Base-by-base conservation (phyloP, 306 rosid species). In the Betula pendula region DNA sequence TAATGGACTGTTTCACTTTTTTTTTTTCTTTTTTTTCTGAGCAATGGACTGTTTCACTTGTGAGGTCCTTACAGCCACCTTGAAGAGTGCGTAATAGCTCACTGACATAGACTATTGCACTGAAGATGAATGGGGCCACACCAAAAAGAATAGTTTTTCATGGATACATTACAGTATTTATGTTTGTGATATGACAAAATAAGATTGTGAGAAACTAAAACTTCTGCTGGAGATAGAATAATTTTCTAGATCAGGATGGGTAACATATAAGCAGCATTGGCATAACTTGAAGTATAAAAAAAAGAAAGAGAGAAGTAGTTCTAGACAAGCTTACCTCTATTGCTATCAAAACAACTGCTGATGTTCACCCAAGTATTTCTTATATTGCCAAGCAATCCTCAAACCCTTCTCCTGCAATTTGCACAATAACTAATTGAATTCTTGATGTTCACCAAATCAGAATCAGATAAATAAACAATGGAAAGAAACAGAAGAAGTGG, bases 351-450 rank as follows among this genome's bases (percentile, higher is more conserved):
- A 71, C 77, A n/a, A 82, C 81, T 73, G 87, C 72, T 87, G 92
- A 77, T 88, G 82, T 59, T 94, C 97, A 68, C 87, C 92, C 65
- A 91, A 89, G 76, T 94, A 92, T 88, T 92, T 94, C 72, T 92
- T 90, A 80, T 90, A 94, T 81, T 92, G 98, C 97, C 98, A 92
- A 81, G 96, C 97, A 81, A 92, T 92, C 85, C 97, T 90, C 75
- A 94, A 79, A 59, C 87, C 92, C 74, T 88, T 88, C 80, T 94
- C 96, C 98, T 89, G 83, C 70, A 72, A 83, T 73, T 65, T 60
- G 71, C 43, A 38, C 19, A 56, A 63, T 59, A 73, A 59, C 75
- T 22, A 74, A 70, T 58, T 52, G 66, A 79, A 69, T 35, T 60
- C 65, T 14, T 49, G 76, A 11, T 24, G 51, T 81, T 76, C 15